Percentiles rank a stretch among this genome's conserved stretches.
These are phyloP conservation scores for Epichloe sibirici DNA, from an alignment of 2,329 filamentous ascomycete species.

Conservation along the genomic window DNA sequence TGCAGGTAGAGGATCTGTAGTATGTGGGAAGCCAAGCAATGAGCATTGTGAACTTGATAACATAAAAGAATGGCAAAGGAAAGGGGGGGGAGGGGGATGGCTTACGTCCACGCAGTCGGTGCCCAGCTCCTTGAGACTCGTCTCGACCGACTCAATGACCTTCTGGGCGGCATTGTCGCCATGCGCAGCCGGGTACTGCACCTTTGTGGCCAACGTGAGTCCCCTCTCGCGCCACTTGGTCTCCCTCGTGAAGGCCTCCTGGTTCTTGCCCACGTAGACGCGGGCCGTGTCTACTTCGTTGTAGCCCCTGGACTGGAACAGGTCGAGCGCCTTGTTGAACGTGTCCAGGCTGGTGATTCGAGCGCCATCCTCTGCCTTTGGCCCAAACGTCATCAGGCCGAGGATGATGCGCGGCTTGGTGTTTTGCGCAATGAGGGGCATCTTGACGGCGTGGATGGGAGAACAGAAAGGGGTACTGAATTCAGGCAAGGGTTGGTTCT, in stretches of 20 bases:
- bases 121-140: constrained; percentile 57
- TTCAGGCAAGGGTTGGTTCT: too few species aligned
- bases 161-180: constrained; percentile 36
- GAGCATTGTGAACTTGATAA: not conserved
- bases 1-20: constrained; percentile 26
- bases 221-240: constrained; percentile 70
- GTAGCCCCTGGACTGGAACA: constrained; percentile 68
- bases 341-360: constrained; percentile 57
- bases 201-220: constrained; percentile 67
- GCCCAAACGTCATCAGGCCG: constrained; percentile 76
- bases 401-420: constrained; percentile 61
- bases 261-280: constrained; percentile 56
- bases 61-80: not conserved
- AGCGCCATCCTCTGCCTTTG: constrained; percentile 47
- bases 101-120: constrained; percentile 59
- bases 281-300: constrained; percentile 78
- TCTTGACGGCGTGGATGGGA: constrained; percentile 11
- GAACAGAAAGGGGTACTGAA: not conserved
- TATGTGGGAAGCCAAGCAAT: not conserved
- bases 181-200: constrained; percentile 42
- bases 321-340: constrained; percentile 60
- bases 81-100: not conserved
- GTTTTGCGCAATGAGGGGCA: constrained; percentile 33
- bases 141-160: constrained; percentile 53
- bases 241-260: constrained; percentile 68